A percentile compares a stretch with the other conserved stretches of the same genome.
Evolutionary conservation across 805 yeast species (phyloP).

Genomic region (Metschnikowia baotianmanensis): DNA sequence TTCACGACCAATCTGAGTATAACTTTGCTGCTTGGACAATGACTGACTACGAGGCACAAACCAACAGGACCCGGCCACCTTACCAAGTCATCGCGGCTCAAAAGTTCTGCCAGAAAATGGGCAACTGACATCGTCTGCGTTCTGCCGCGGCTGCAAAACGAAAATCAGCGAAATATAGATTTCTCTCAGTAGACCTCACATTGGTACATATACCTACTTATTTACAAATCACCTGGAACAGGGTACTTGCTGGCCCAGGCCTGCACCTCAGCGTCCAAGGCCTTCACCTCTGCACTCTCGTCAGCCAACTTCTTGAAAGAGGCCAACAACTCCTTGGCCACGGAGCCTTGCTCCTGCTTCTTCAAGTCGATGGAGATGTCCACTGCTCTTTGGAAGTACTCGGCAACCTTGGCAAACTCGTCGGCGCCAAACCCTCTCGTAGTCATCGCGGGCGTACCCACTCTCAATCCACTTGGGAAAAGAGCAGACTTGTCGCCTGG

Average conservation of each 20-base stretch:
- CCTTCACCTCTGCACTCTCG: slow-evolving; percentile 58
- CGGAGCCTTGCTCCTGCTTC: slow-evolving; percentile 53
- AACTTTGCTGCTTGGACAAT: too few species aligned
- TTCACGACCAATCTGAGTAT: too few species aligned
- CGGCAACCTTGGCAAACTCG: slow-evolving; percentile 80
- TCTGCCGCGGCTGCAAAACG: too few species aligned
- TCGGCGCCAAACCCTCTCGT: slow-evolving; percentile 83
- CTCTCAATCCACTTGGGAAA: slow-evolving; percentile 93
- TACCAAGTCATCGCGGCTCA: too few species aligned
- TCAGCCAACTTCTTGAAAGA: slow-evolving; percentile 71
- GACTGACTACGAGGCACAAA: too few species aligned
- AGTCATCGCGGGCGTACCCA: slow-evolving; percentile 99
- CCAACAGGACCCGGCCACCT: too few species aligned
- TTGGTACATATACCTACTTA: too few species aligned
- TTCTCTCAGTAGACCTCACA: too few species aligned
- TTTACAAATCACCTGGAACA: slow-evolving; percentile 73
- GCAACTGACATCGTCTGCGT: too few species aligned
- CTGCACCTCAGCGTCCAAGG: slow-evolving; percentile 62
- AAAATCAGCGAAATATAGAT: too few species aligned
- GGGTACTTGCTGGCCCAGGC: slow-evolving; percentile 76
- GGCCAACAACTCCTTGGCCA: slow-evolving; percentile 58
- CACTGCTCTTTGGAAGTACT: slow-evolving; percentile 77
- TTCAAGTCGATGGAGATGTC: slow-evolving; percentile 63
- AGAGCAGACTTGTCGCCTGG: slow-evolving; percentile 96
- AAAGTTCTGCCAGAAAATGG: too few species aligned